Evolutionary conservation across 1,284 basidiomycete genomes (phyloP).

Genomic region (Cyathus olla): DNA sequence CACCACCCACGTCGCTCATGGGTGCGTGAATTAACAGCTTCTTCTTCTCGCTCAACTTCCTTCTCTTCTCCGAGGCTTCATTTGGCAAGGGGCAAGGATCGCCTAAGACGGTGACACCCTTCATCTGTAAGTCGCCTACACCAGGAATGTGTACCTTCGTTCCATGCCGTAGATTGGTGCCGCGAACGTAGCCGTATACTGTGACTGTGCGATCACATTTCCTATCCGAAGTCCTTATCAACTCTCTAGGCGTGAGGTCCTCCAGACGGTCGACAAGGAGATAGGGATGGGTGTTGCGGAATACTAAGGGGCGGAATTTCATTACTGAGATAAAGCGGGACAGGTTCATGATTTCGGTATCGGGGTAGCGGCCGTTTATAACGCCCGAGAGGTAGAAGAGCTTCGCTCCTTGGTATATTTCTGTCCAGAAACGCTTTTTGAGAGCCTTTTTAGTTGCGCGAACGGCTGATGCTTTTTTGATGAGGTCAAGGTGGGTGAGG

Average conservation of each 20-base stretch:
- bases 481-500: conserved; percentile 96
- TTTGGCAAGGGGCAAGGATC: conserved; percentile 98
- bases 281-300: conserved; percentile 96
- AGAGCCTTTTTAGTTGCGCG: conserved; percentile 94
- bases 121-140: conserved; percentile 88
- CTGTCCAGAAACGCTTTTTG: conserved; percentile 99
- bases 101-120: conserved; percentile 80
- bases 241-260: conserved; percentile 93
- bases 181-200: conserved; percentile 94
- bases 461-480: conserved; percentile 92
- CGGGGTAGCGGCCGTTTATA: conserved; percentile 98
- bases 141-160: conserved; percentile 97
- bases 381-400: conserved; percentile 99
- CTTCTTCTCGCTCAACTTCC: conserved; percentile 96
- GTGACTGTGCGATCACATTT: conserved; percentile 94
- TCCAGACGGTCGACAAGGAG: conserved; percentile 96
- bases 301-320: conserved; percentile 98
- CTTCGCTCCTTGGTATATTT: conserved; percentile 99
- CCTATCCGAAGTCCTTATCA: conserved; percentile 81
- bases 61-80: conserved; percentile 90
- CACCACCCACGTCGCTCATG: conserved; percentile 98
- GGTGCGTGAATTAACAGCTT: conserved; percentile 95
- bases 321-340: conserved; percentile 97
- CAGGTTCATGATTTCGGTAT: conserved; percentile 96
- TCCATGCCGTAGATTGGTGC: conserved; percentile 86